These are phyloP conservation scores for Syzygium syzygioides DNA, from an alignment of 441 rosid species.

Conservation along the genomic window DNA sequence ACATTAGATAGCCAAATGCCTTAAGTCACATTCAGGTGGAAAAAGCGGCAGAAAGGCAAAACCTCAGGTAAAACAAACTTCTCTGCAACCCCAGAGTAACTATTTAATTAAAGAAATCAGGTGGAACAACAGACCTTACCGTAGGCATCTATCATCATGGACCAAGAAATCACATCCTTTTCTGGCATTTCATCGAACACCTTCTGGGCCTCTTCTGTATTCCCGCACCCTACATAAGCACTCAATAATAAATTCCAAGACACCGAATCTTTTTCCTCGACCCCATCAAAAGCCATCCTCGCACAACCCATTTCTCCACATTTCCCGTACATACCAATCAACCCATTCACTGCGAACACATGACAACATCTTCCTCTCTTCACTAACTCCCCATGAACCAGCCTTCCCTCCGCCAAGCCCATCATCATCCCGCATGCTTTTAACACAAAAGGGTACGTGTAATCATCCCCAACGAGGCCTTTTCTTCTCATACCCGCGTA, in stretches of 20 bases:
- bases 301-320: constrained; percentile 18
- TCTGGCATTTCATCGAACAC: constrained; percentile 26
- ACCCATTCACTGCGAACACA: constrained; percentile 20
- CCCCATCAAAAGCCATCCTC: constrained; percentile 13
- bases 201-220: constrained; percentile 12
- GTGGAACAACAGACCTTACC: constrained; percentile 16
- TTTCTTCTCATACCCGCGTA: constrained; percentile 14
- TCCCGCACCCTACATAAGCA: constrained; percentile 4
- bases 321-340: constrained; percentile 30
- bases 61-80: neutral
- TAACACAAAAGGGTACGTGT: constrained; percentile 22
- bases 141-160: constrained; percentile 23
- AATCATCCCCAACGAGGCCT: constrained; percentile 10
- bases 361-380: constrained; percentile 16
- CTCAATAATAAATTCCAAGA: constrained; percentile 24
- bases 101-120: neutral
- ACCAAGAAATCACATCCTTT: constrained; percentile 22
- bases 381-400: constrained; percentile 21
- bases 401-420: constrained; percentile 18
- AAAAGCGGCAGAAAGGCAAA: neutral
- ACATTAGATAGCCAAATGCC: neutral
- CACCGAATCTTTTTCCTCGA: constrained; percentile 11
- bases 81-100: neutral
- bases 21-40: neutral
- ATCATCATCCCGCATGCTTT: constrained; percentile 21